Percentiles rank a stretch among this genome's conserved stretches.
phyloP scores from a whole-genome alignment of 2,329 filamentous ascomycete genomes.

The Fonsecaea pugnacius region DNA sequence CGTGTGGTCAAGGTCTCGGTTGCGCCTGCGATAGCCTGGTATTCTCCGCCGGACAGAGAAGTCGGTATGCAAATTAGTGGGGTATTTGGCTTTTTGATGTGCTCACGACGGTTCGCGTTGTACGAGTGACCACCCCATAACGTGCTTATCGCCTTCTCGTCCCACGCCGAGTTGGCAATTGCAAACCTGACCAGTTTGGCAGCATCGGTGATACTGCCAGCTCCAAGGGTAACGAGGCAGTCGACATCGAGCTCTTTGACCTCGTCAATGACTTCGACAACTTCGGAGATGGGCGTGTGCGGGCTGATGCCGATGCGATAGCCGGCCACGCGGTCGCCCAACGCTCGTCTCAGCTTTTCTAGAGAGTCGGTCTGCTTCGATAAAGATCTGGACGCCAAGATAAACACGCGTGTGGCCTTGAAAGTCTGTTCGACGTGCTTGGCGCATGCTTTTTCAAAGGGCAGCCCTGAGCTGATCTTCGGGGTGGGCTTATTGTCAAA shows the following conservation, averaged over 20 bases:
- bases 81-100: conserved; percentile 1
- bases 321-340: conserved; percentile 2
- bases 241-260: conserved; percentile 59
- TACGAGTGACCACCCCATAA: conserved; percentile 5
- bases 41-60: conserved; percentile 50
- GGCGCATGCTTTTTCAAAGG: neutral
- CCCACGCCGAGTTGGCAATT: conserved; percentile 51
- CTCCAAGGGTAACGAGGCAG: conserved; percentile 55
- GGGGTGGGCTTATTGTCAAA: neutral
- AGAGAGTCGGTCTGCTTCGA: conserved; percentile 1
- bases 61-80: conserved; percentile 48
- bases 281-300: conserved; percentile 6
- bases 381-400: conserved; percentile 7
- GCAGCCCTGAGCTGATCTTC: neutral
- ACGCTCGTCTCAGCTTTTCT: neutral
- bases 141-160: conserved; percentile 7
- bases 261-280: conserved; percentile 4
- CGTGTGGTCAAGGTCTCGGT: conserved; percentile 40
- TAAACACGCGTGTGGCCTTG: neutral
- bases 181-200: conserved; percentile 58
- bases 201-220: conserved; percentile 59
- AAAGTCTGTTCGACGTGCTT: conserved; percentile 8
- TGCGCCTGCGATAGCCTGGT: conserved; percentile 46
- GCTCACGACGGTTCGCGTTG: neutral
- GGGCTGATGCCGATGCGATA: neutral